These are phyloP conservation scores for Ascochyta viciae-villosae DNA, from an alignment of 2,329 filamentous ascomycete species.

Conservation along the genomic window DNA sequence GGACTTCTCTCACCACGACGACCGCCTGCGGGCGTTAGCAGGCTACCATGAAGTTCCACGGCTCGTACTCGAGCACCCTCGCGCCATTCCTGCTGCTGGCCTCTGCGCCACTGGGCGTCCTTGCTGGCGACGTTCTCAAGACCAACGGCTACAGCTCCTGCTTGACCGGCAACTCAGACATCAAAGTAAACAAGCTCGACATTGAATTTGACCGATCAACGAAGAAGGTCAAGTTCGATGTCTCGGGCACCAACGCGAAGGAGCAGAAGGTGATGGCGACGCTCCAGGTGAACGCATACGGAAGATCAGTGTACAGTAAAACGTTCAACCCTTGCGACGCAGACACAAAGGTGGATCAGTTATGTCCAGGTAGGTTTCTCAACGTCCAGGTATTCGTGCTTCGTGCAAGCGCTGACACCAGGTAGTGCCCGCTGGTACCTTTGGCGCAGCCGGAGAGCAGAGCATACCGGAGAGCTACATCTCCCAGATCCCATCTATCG, in stretches of 20 bases:
- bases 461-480: slow-evolving; percentile 75
- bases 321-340: slow-evolving; percentile 82
- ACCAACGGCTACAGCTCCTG: slow-evolving; percentile 84
- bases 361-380: slow-evolving; percentile 78
- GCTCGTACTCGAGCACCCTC: slow-evolving; percentile 47
- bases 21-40: slow-evolving; percentile 42
- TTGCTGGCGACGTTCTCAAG: slow-evolving; percentile 75
- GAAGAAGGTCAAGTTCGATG: slow-evolving; percentile 78
- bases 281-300: slow-evolving; percentile 83
- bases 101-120: slow-evolving; percentile 55
- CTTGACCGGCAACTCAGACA: slow-evolving; percentile 59
- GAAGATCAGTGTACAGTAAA: slow-evolving; percentile 78
- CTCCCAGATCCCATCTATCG: slow-evolving; percentile 81
- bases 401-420: slow-evolving; percentile 25
- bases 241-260: slow-evolving; percentile 76
- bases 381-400: background rate
- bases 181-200: slow-evolving; percentile 76
- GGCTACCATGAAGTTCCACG: slow-evolving; percentile 43
- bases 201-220: slow-evolving; percentile 80
- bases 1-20: slow-evolving; percentile 5
- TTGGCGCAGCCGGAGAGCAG: slow-evolving; percentile 75
- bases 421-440: slow-evolving; percentile 74
- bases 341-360: slow-evolving; percentile 69
- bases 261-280: slow-evolving; percentile 81
- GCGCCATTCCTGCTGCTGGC: slow-evolving; percentile 48